These are phyloP conservation scores for Backusella psychrophila DNA, from an alignment of 192 early-diverging fungal genomes.

Conservation along the genomic window DNA sequence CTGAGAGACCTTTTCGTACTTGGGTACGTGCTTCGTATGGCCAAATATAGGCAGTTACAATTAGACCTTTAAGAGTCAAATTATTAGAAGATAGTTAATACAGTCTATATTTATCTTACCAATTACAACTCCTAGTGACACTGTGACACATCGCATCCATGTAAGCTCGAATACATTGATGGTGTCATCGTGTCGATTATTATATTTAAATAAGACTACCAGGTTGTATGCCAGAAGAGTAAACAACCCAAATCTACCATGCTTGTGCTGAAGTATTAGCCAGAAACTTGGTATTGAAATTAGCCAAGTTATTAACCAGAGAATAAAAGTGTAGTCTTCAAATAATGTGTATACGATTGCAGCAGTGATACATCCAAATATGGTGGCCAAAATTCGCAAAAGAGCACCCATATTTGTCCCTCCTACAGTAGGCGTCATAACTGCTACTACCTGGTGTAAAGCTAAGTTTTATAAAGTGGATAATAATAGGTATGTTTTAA, in stretches of 20 bases:
- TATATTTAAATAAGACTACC: conserved; percentile 69
- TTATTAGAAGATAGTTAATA: background rate
- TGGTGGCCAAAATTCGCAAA: conserved; percentile 70
- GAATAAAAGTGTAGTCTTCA: conserved; percentile 32
- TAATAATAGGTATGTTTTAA: no score
- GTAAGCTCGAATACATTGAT: conserved; percentile 52
- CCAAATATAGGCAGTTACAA: conserved; percentile 70
- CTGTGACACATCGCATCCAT: conserved; percentile 54
- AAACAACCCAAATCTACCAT: conserved; percentile 72
- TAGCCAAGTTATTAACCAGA: conserved; percentile 50
- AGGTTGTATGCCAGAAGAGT: conserved; percentile 73
- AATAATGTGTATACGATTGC: conserved; percentile 55
- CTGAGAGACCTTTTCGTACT: conserved; percentile 68
- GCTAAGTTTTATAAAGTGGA: background rate
- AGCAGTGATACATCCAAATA: conserved; percentile 60
- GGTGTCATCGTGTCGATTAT: conserved; percentile 57
- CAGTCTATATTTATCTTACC: conserved; percentile 32
- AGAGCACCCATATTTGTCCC: conserved; percentile 66
- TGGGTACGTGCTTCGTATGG: conserved; percentile 78
- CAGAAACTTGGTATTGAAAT: conserved; percentile 63
- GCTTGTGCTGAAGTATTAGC: conserved; percentile 55
- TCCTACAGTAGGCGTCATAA: conserved; percentile 82
- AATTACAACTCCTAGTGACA: conserved; percentile 65
- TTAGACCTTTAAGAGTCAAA: background rate
- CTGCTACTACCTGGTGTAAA: conserved; percentile 45